phyloP scores from a whole-genome alignment of 1,284 basidiomycete species.

The Ceratorhiza oryzae-sativae region DNA sequence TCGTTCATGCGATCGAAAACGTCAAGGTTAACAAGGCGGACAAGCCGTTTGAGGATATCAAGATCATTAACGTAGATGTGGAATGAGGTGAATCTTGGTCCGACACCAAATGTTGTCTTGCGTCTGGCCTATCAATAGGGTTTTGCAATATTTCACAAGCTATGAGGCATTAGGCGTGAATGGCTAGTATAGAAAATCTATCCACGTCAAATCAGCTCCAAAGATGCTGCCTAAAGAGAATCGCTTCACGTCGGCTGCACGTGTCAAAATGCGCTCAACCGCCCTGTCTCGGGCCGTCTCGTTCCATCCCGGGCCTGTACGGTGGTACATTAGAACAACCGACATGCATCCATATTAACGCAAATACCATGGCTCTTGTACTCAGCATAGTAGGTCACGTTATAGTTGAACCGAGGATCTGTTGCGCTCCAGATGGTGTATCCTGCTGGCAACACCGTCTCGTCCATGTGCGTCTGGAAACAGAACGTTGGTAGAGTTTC shows the following conservation, averaged over 20 bases:
- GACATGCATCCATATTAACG: not conserved
- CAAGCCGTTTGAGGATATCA: slow-evolving; percentile 90
- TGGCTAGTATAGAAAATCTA: slow-evolving; percentile 32
- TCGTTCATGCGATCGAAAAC: slow-evolving; percentile 66
- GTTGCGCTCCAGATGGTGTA: slow-evolving; percentile 60
- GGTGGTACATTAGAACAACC: not conserved
- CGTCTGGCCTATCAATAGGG: not conserved
- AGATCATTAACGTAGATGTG: slow-evolving; percentile 75
- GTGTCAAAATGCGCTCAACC: slow-evolving; percentile 59
- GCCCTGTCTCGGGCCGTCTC: slow-evolving; percentile 54
- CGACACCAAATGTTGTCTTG: not conserved
- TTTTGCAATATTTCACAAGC: not conserved
- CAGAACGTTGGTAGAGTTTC: too few relatives aligned
- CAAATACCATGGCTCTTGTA: slow-evolving; percentile 60
- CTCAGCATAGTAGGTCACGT: slow-evolving; percentile 68
- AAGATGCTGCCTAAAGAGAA: slow-evolving; percentile 36
- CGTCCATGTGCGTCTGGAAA: slow-evolving; percentile 67
- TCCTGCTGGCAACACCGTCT: slow-evolving; percentile 60
- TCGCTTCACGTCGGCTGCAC: slow-evolving; percentile 48
- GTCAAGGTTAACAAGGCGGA: slow-evolving; percentile 80
- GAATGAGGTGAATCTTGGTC: slow-evolving; percentile 28
- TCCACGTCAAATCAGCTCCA: slow-evolving; percentile 37
- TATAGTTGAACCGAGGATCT: slow-evolving; percentile 57
- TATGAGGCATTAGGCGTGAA: not conserved
- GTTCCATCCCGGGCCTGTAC: slow-evolving; percentile 64